These are phyloP conservation scores for Trifolium pratense DNA, from an alignment of 306 rosid genomes.

Conservation along the genomic window DNA sequence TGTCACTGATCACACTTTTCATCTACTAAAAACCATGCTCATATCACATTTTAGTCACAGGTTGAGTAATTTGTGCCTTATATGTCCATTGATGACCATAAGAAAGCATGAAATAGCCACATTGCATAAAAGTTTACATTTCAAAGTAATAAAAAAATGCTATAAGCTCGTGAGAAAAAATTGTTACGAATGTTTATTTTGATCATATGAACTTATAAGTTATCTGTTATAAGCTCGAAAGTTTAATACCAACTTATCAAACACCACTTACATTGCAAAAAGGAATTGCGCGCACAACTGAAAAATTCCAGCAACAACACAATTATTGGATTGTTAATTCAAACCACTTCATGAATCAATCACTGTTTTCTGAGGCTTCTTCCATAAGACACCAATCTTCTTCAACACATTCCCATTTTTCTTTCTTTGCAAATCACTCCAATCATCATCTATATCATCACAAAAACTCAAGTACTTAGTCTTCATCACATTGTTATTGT, in stretches of 20 bases:
- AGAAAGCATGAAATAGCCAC: too few species aligned
- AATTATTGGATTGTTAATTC: conserved; percentile 8
- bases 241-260: conserved; percentile 6
- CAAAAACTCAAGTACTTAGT: conserved; percentile 61
- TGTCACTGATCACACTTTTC: not conserved
- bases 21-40: not conserved
- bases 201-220: too few species aligned
- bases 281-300: conserved; percentile 24
- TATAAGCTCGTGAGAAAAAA: too few species aligned
- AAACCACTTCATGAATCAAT: conserved; percentile 22
- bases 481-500: conserved; percentile 49
- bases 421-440: conserved; percentile 74
- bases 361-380: conserved; percentile 73
- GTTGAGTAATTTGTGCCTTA: not conserved
- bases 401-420: conserved; percentile 88
- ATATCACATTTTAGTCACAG: not conserved
- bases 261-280: conserved; percentile 27
- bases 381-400: conserved; percentile 93
- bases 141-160: too few species aligned
- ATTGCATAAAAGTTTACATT: too few species aligned
- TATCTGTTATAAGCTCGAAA: too few species aligned
- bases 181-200: too few species aligned
- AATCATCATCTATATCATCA: conserved; percentile 81
- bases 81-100: too few species aligned
- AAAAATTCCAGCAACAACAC: not conserved